phyloP scores from a whole-genome alignment of 208 protist species.

The Vickermania ingenoplastis region DNA sequence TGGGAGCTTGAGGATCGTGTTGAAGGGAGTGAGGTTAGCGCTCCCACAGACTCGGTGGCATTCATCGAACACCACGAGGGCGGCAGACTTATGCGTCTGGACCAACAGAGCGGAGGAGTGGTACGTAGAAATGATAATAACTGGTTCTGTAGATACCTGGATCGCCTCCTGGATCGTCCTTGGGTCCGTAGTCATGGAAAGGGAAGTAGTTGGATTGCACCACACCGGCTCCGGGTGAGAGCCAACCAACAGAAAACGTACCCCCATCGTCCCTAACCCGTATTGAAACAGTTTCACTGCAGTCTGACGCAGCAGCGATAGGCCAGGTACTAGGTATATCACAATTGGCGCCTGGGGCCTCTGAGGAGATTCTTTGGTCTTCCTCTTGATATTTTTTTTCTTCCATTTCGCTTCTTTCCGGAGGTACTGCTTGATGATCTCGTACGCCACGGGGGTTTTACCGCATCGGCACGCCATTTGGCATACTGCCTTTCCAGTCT shows the following conservation, averaged over 20 bases:
- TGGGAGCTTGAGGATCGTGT: conserved; percentile 45
- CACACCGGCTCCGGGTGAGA: conserved; percentile 32
- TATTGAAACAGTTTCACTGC: conserved; percentile 51
- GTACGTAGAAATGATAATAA: conserved; percentile 63
- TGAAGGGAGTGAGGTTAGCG: conserved; percentile 43
- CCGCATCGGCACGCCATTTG: conserved; percentile 79
- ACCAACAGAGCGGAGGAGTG: conserved; percentile 64
- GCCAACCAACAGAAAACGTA: conserved; percentile 51
- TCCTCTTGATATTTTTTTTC: not conserved
- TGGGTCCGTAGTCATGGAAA: conserved; percentile 54
- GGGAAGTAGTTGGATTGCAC: conserved; percentile 9
- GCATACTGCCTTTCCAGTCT: conserved; percentile 30
- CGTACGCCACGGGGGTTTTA: conserved; percentile 68
- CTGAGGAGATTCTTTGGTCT: too few relatives aligned
- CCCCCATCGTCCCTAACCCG: conserved; percentile 21
- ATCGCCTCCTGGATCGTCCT: conserved; percentile 32
- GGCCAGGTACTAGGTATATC: conserved; percentile 66
- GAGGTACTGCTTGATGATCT: conserved; percentile 26
- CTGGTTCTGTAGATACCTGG: conserved; percentile 11
- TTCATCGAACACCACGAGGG: conserved; percentile 65
- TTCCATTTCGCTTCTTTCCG: not conserved
- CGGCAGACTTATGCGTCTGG: too few relatives aligned
- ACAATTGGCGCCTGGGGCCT: conserved; percentile 11
- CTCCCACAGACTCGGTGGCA: conserved; percentile 77
- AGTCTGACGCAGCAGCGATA: conserved; percentile 61